phyloP scores from a whole-genome alignment of 805 yeast genomes.

The Candida manassasensis region DNA sequence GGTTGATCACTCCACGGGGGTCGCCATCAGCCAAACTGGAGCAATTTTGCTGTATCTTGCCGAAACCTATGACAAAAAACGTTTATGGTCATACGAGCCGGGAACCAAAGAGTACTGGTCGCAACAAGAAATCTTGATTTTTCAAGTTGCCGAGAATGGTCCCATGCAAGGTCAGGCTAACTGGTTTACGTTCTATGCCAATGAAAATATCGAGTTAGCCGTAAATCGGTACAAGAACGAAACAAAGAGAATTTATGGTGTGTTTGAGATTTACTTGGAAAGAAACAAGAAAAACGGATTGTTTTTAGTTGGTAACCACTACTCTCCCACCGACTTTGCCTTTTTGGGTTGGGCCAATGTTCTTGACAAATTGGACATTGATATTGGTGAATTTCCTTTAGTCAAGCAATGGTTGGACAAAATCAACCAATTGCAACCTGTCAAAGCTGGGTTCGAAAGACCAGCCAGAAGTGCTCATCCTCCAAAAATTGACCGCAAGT shows the following conservation, averaged over 20 bases:
- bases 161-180: conserved; percentile 62
- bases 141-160: conserved; percentile 49
- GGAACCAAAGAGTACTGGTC: conserved; percentile 45
- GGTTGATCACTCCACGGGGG: conserved; percentile 38
- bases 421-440: conserved; percentile 27
- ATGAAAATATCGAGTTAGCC: conserved; percentile 51
- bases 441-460: conserved; percentile 22
- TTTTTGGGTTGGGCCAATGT: conserved; percentile 41
- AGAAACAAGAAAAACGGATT: conserved; percentile 40
- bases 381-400: conserved; percentile 34
- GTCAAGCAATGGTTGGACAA: conserved; percentile 37
- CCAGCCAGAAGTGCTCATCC: neutral
- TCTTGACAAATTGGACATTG: conserved; percentile 19
- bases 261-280: conserved; percentile 46
- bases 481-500: too few relatives aligned
- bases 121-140: conserved; percentile 48
- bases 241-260: conserved; percentile 49
- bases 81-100: conserved; percentile 37
- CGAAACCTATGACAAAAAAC: conserved; percentile 55
- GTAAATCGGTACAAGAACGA: conserved; percentile 49
- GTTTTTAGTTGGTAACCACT: conserved; percentile 55
- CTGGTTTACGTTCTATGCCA: conserved; percentile 43
- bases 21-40: conserved; percentile 52
- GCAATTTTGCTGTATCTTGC: conserved; percentile 58
- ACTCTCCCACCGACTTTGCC: conserved; percentile 56